Base-by-base conservation (phyloP, 176 grass and related monocot genomes). In the Avena atlantica region DNA sequence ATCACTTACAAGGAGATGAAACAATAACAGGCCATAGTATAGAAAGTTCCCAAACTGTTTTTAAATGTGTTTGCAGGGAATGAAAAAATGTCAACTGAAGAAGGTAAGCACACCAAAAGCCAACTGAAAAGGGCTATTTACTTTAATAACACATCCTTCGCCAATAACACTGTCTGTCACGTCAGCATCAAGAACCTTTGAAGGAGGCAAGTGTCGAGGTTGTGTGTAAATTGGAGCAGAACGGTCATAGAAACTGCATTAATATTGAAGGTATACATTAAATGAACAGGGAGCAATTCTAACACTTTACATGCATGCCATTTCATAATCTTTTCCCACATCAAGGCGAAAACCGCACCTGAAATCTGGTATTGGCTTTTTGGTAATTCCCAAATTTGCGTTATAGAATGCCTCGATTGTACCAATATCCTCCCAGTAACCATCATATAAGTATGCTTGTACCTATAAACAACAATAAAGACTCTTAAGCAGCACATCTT, bases 381-480 rank as follows among this genome's bases (percentile, higher is more conserved):
- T 99, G 17, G 97, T 99, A 79, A 99, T 97, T 79, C 94, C 97
- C 42, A 99, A 87, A 88, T 99, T 99, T 63, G 97, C 91, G 4
- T 96, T 93, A 83, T 96, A 96, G 60, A 96, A 93, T 81, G 94
- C 92, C 81, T 94, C 90, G 14, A 97, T 97, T 3, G 95, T 97
- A 77, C 95, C 95, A 63, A 99, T 99, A 80, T 99, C 97, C 89
- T 99, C 97, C 97, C 97, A 99, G 58, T 99, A 99, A 61, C 97
- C 97, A 93, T 99, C 94, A 34, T 89, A 99, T 17, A 99, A 72
- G 79, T 96, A 99, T 36, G 97, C 97, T 86, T 99, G 97, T 20
- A 97, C 97, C 97, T 99, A 64, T 69, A 78, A 4, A 83, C 45
- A 62, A 78, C 12, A 68, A 80, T 42, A 42, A 0, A 70, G 51